phyloP scores from a whole-genome alignment of 129 eudicot genomes.

The Centrapalus pauciflorus region DNA sequence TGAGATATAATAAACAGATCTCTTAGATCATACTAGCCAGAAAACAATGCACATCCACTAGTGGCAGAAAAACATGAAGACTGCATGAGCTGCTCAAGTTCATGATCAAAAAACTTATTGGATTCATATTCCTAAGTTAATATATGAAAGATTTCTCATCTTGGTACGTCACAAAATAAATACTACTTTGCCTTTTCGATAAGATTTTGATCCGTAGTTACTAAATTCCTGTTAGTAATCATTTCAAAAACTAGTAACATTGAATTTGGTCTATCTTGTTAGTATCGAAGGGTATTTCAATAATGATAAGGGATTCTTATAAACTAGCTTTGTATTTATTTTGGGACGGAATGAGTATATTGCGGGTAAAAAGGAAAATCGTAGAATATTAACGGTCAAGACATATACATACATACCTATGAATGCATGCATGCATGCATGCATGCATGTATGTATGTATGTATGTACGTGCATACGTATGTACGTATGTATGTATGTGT shows the following conservation, averaged over 20 bases:
- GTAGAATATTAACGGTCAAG: too few species aligned
- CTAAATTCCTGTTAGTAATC: not conserved
- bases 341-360: not conserved
- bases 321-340: not conserved
- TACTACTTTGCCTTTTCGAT: not conserved
- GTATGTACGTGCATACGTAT: too few species aligned
- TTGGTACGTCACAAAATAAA: not conserved
- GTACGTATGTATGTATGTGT: not conserved
- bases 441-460: too few species aligned
- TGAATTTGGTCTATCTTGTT: not conserved
- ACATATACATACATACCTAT: too few species aligned
- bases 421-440: too few species aligned
- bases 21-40: not conserved
- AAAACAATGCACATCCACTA: not conserved
- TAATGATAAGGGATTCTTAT: not conserved
- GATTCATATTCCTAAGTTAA: not conserved
- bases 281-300: not conserved
- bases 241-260: not conserved
- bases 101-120: not conserved
- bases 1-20: conserved; percentile 4
- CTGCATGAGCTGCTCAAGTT: not conserved
- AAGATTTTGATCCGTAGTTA: not conserved
- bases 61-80: not conserved
- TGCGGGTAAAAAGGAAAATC: too few species aligned
- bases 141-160: not conserved